Conservation (phyloP, 2,329 filamentous ascomycete genomes). For the Cladosporium sp. region DNA sequence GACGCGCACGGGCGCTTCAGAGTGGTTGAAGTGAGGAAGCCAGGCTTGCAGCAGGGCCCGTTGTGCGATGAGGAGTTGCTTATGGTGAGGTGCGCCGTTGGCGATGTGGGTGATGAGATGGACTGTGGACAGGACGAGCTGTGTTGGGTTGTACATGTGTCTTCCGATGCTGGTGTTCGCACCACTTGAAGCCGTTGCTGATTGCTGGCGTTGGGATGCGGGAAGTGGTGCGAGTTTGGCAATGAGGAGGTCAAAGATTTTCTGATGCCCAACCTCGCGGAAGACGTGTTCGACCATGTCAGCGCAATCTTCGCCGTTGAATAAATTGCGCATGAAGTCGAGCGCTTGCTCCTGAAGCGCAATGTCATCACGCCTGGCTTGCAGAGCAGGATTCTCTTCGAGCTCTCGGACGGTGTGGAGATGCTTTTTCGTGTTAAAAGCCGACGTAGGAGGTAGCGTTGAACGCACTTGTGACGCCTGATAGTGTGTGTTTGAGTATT, state of each 20-base stretch:
- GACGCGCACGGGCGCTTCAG: conserved; percentile 68
- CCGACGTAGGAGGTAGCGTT: conserved; percentile 24
- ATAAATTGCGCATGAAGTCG: conserved; percentile 84
- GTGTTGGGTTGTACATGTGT: conserved; percentile 38
- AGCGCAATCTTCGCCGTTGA: conserved; percentile 59
- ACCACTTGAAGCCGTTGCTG: conserved; percentile 1
- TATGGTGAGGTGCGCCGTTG: conserved; percentile 72
- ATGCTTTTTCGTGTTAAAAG: conserved; percentile 27
- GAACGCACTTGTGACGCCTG: conserved; percentile 33
- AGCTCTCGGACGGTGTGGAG: conserved; percentile 27
- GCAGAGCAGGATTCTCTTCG: conserved; percentile 64
- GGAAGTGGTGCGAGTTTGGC: conserved; percentile 62
- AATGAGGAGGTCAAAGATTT: conserved; percentile 75
- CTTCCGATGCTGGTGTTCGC: conserved; percentile 42
- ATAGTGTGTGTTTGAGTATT: conserved; percentile 31
- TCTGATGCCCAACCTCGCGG: conserved; percentile 67
- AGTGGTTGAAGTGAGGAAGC: conserved; percentile 68
- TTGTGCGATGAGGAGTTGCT: conserved; percentile 73
- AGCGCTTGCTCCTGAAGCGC: conserved; percentile 88
- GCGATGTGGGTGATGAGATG: conserved; percentile 86
- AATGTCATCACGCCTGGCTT: conserved; percentile 71
- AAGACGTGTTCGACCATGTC: conserved; percentile 85
- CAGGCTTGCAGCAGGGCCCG: conserved; percentile 70
- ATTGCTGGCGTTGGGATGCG: conserved; percentile 17
- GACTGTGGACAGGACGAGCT: conserved; percentile 73